Conservation (phyloP, 78 protist genomes). For the Bigelowiella natans region DNA sequence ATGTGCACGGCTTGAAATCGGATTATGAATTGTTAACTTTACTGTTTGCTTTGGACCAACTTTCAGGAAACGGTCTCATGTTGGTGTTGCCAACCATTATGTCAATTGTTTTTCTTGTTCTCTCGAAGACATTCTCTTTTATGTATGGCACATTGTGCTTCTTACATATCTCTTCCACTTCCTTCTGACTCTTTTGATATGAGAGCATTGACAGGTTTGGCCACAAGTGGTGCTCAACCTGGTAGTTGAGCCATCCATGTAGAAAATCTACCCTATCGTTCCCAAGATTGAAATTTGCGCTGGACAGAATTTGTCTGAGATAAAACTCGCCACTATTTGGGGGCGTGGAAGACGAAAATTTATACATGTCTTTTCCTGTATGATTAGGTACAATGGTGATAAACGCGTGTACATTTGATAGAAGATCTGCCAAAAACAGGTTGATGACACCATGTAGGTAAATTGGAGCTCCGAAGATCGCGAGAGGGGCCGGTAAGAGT, state of each 20-base stretch:
- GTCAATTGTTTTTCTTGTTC: slow-evolving; percentile 5
- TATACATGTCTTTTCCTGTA: slow-evolving; percentile 24
- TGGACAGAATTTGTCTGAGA: slow-evolving; percentile 23
- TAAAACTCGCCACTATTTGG: slow-evolving; percentile 1
- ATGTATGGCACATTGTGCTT: slow-evolving; percentile 34
- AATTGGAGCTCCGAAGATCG: not conserved
- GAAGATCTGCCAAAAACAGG: slow-evolving; percentile 22
- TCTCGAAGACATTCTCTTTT: slow-evolving; percentile 26
- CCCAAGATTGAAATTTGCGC: slow-evolving; percentile 22
- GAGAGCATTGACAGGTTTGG: slow-evolving; percentile 23
- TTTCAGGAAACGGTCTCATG: slow-evolving; percentile 24
- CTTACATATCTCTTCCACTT: slow-evolving; percentile 12
- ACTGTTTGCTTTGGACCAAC: too few relatives aligned
- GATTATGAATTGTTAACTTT: too few relatives aligned
- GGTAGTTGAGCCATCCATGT: slow-evolving; percentile 46
- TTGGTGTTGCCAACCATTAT: slow-evolving; percentile 24
- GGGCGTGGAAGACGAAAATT: not conserved
- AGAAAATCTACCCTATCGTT: too few relatives aligned
- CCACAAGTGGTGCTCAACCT: slow-evolving; percentile 40
- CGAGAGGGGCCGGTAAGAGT: not conserved
- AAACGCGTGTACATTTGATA: slow-evolving; percentile 33
- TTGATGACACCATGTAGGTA: not conserved
- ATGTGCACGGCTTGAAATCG: too few relatives aligned
- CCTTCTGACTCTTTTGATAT: slow-evolving; percentile 7
- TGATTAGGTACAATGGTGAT: slow-evolving; percentile 30